These are phyloP conservation scores for Plectranthus barbatus DNA, from an alignment of 257 asterid genomes.

Conservation along the genomic window DNA sequence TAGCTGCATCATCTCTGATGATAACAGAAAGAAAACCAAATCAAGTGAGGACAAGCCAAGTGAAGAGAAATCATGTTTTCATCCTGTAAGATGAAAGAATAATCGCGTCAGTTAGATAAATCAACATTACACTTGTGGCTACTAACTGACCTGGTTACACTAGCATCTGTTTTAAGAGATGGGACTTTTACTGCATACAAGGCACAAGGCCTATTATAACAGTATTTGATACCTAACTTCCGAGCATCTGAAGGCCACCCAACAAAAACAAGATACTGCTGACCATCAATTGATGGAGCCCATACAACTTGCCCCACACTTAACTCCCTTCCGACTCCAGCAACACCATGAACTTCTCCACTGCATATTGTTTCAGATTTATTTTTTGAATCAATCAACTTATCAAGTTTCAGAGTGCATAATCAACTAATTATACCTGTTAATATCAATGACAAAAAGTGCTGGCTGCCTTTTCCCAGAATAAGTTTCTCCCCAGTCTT, in stretches of 20 bases:
- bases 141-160: slow-evolving; percentile 28
- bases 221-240: slow-evolving; percentile 75
- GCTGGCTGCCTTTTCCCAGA: slow-evolving; percentile 85
- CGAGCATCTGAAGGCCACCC: slow-evolving; percentile 88
- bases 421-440: slow-evolving; percentile 43
- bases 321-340: slow-evolving; percentile 50
- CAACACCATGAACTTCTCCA: slow-evolving; percentile 61
- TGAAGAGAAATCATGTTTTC: neutral
- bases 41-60: slow-evolving; percentile 15
- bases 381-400: slow-evolving; percentile 3
- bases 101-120: neutral
- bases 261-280: slow-evolving; percentile 57
- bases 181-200: slow-evolving; percentile 75
- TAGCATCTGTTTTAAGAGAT: slow-evolving; percentile 31
- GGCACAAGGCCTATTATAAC: slow-evolving; percentile 83
- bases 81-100: neutral
- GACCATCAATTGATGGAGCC: slow-evolving; percentile 56
- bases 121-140: too few species aligned
- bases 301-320: slow-evolving; percentile 92
- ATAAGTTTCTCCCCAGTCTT: slow-evolving; percentile 96
- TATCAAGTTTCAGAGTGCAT: neutral
- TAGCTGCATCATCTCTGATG: slow-evolving; percentile 38
- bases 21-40: slow-evolving; percentile 5
- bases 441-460: slow-evolving; percentile 56
- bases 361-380: slow-evolving; percentile 37